A percentile compares a stretch with the other conserved stretches of the same genome.
phyloP scores from a whole-genome alignment of 805 yeast species.

The Hanseniaspora mollemarum region DNA sequence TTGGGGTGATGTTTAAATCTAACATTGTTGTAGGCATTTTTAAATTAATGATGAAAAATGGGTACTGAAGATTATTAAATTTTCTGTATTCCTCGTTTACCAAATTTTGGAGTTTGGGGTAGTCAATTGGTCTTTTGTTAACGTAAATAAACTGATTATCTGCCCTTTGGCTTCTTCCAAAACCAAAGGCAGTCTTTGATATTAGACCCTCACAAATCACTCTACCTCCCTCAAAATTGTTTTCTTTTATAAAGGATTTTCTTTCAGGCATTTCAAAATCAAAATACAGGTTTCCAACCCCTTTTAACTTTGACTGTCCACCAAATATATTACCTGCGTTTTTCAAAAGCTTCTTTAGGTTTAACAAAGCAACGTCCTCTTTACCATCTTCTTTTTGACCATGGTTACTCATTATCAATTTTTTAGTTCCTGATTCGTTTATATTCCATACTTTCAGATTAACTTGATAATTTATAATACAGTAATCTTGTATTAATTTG shows the following conservation, averaged over 20 bases:
- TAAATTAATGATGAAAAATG: conserved; percentile 56
- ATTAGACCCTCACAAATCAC: conserved; percentile 44
- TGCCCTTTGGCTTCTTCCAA: conserved; percentile 48
- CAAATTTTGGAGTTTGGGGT: conserved; percentile 44
- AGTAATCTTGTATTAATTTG: conserved; percentile 51
- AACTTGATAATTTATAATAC: conserved; percentile 46
- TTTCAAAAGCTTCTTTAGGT: conserved; percentile 33
- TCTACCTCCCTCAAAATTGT: conserved; percentile 18
- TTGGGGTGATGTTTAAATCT: conserved; percentile 91
- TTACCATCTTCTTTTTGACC: conserved; percentile 27
- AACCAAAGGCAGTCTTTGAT: conserved; percentile 69
- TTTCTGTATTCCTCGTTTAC: conserved; percentile 63
- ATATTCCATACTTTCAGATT: conserved; percentile 52
- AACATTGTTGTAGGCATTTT: conserved; percentile 38
- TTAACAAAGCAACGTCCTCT: conserved; percentile 31
- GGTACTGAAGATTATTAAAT: conserved; percentile 63
- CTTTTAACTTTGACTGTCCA: conserved; percentile 42
- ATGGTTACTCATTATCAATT: conserved; percentile 38
- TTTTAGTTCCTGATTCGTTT: conserved; percentile 37
- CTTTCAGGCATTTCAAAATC: conserved; percentile 25
- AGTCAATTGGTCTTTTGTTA: conserved; percentile 62
- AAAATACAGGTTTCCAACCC: conserved; percentile 43
- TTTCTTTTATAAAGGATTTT: conserved; percentile 19
- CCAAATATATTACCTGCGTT: conserved; percentile 66
- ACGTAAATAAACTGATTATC: conserved; percentile 70